A percentile compares a stretch with the other conserved stretches of the same genome.
These are phyloP conservation scores for Tetraselmis chui DNA, from an alignment of 139 green algal genomes.

Conservation along the genomic window DNA sequence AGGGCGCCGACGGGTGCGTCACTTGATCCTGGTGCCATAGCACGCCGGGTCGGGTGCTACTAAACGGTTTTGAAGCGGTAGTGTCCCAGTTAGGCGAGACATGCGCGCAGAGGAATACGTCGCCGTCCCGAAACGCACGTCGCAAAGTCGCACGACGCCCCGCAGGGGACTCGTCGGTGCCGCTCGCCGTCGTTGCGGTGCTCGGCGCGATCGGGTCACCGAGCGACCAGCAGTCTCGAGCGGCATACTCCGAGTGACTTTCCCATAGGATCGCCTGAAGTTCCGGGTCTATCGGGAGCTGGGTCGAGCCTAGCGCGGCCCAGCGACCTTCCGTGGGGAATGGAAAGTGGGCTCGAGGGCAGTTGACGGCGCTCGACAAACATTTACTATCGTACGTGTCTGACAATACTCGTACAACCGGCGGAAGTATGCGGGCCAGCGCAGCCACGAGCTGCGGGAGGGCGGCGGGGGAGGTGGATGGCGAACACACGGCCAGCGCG, in stretches of 20 bases:
- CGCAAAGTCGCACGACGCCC: neutral
- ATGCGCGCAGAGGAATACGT: constrained; percentile 7
- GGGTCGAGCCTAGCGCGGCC: constrained; percentile 7
- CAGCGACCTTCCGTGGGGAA: constrained; percentile 16
- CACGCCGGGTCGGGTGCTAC: constrained; percentile 6
- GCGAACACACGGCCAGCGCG: neutral
- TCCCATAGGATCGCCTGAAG: neutral
- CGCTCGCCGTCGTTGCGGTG: neutral
- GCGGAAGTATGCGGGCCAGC: neutral
- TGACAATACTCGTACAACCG: neutral
- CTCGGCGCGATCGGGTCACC: neutral
- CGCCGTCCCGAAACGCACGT: constrained; percentile 18
- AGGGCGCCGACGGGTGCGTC: neutral
- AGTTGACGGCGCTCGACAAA: constrained; percentile 2
- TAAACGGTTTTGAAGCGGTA: neutral
- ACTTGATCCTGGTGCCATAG: constrained; percentile 18
- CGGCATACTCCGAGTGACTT: constrained; percentile 4
- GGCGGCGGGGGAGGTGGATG: neutral
- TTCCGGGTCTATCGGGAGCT: constrained; percentile 11
- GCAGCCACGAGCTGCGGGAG: neutral
- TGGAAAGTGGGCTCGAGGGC: constrained; percentile 19
- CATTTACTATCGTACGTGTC: neutral
- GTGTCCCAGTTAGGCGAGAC: constrained; percentile 4
- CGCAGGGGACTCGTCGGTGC: neutral
- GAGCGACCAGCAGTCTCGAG: constrained; percentile 16